Evolutionary conservation across 2,329 filamentous ascomycete species (phyloP).

Genomic region (Hysterium pulicare): DNA sequence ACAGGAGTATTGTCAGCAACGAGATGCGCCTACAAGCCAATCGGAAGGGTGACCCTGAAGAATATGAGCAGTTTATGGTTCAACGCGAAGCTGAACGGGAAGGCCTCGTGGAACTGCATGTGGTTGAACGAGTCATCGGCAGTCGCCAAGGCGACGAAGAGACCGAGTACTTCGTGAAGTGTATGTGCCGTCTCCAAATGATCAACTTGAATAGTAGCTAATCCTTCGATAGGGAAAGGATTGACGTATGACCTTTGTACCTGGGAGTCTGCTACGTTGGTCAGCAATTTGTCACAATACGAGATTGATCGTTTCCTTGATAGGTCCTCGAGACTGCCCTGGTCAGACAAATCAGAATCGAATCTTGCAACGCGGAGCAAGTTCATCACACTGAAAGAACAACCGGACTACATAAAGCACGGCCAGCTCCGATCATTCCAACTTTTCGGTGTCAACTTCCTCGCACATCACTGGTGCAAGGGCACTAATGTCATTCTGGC

Average conservation of each 20-base stretch:
- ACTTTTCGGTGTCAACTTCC: slow-evolving; percentile 88
- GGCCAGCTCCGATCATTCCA: slow-evolving; percentile 92
- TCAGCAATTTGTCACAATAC: slow-evolving; percentile 75
- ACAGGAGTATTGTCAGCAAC: slow-evolving; percentile 73
- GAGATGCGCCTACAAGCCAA: slow-evolving; percentile 64
- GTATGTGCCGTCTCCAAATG: slow-evolving; percentile 42
- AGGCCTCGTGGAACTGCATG: slow-evolving; percentile 81
- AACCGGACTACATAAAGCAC: slow-evolving; percentile 79
- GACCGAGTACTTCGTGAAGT: slow-evolving; percentile 91
- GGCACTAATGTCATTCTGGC: slow-evolving; percentile 95
- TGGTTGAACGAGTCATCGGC: slow-evolving; percentile 90
- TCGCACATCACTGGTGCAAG: slow-evolving; percentile 93
- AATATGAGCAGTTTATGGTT: slow-evolving; percentile 91
- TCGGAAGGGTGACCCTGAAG: slow-evolving; percentile 67
- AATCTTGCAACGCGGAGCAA: slow-evolving; percentile 65
- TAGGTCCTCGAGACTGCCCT: slow-evolving; percentile 74
- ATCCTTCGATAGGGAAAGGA: slow-evolving; percentile 60
- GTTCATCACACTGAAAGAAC: slow-evolving; percentile 61
- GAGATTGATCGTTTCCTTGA: slow-evolving; percentile 92
- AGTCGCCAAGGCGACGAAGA: slow-evolving; percentile 75
- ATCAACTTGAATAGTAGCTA: slow-evolving; percentile 17
- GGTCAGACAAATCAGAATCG: slow-evolving; percentile 74
- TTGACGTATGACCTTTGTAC: slow-evolving; percentile 92
- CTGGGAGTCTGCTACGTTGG: slow-evolving; percentile 77
- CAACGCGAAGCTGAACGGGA: slow-evolving; percentile 89